Evolutionary conservation across 352 stramenopile genomes (phyloP), one percentile per base, ranked within the genome.

Genomic region (Blastocystis sp.): DNA sequence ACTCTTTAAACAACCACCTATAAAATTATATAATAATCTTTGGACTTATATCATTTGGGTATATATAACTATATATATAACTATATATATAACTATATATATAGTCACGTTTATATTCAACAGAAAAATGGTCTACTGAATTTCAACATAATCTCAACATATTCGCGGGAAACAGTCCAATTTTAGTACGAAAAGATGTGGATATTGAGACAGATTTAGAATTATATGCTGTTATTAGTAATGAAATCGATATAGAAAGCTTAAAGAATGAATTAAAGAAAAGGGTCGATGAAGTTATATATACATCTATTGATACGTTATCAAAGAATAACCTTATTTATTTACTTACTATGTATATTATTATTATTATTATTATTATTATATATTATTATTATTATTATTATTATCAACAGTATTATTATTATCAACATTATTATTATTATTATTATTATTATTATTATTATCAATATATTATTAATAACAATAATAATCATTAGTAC

Each of bases 171-270:
- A 59, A 59, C 24, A 49, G 36, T 27, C 49, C 49, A 32, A 24
- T 59, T 9, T n/a, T 59, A 0, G 19, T 49, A 24, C 49, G 49
- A 32, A 25, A 59, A 24, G 35, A 49, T 6, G 25, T 52, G 32
- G 49, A 59, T 27, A 27, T 59, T 36, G 49, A 59, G 27, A 48
- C 49, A 13, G 35, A 59, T 40, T 49, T 59, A 16, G 49, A 59
- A 18, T 24, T 59, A 32, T 59, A 36, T 13, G 33, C 49, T 27
- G 16, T 40, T 13, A 34, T 40, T 2, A n/a, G 35, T n/a, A n/a
- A 24, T 4, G 13, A 9, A 16, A 18, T 40, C 19, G 33, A 45
- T 13, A 11, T 11, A 10, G 49, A 59, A 16, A 35, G 36, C 0
- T 13, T 59, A 19, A 59, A 47, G 24, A 27, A 24, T 13, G 49